A percentile compares a stretch with the other conserved stretches of the same genome.
phyloP scores from a whole-genome alignment of 2,329 filamentous ascomycete genomes.

The Aspergillus terreus region DNA sequence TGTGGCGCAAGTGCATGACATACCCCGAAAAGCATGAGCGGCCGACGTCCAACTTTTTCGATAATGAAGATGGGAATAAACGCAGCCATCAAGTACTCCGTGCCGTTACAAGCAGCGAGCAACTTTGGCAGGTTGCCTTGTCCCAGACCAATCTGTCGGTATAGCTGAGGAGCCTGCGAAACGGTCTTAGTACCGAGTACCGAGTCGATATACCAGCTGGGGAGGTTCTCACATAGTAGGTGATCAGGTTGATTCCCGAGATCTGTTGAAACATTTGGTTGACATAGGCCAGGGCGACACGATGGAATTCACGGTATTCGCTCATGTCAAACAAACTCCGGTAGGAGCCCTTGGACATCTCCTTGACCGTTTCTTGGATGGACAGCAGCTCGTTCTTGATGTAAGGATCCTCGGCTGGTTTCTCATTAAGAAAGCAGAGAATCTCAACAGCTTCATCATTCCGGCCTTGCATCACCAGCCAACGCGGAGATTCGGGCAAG shows the following conservation, averaged over 20 bases:
- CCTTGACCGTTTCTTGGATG: constrained; percentile 52
- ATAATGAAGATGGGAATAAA: constrained; percentile 49
- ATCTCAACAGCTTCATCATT: constrained; percentile 51
- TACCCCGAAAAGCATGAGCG: constrained; percentile 70
- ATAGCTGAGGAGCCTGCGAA: constrained; percentile 16
- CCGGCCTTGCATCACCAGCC: constrained; percentile 54
- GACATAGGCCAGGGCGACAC: constrained; percentile 53
- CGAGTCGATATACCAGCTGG: constrained; percentile 16
- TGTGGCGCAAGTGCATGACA: constrained; percentile 44
- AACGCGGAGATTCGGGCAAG: constrained; percentile 57
- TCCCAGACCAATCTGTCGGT: constrained; percentile 18
- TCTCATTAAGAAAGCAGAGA: constrained; percentile 37
- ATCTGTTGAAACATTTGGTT: constrained; percentile 56
- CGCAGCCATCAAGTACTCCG: constrained; percentile 52
- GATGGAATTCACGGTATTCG: constrained; percentile 55
- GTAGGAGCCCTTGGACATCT: constrained; percentile 50
- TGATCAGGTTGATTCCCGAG: constrained; percentile 42
- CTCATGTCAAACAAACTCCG: constrained; percentile 57
- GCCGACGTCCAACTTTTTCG: constrained; percentile 53
- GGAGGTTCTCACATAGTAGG: constrained; percentile 40
- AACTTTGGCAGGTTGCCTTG: constrained; percentile 34
- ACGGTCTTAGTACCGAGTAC: constrained; percentile 6
- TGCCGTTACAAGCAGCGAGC: constrained; percentile 51
- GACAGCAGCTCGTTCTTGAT: constrained; percentile 47
- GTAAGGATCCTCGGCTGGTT: constrained; percentile 45